Percentiles rank a stretch among this genome's conserved stretches.
phyloP scores from a whole-genome alignment of 805 yeast species.

The Lachancea nothofagi region DNA sequence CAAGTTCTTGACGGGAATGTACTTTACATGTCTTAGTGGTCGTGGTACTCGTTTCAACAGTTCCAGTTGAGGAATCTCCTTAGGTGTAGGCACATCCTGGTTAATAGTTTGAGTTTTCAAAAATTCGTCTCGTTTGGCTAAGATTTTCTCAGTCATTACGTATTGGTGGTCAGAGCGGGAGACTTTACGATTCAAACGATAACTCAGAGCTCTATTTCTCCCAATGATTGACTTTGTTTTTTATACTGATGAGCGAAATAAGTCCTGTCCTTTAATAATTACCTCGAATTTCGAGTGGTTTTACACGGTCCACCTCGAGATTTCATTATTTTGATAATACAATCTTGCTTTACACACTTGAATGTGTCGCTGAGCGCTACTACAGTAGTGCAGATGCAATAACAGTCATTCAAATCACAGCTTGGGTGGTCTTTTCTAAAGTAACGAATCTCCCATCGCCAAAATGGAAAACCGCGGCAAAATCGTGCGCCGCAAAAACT shows the following conservation, averaged over 20 bases:
- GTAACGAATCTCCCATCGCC: neutral
- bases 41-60: constrained; percentile 37
- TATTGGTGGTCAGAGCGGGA: too few relatives aligned
- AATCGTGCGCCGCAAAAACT: too few relatives aligned
- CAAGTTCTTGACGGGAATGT: constrained; percentile 45
- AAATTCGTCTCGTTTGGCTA: constrained; percentile 21
- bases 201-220: too few relatives aligned
- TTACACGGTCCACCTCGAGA: neutral
- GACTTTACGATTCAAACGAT: too few relatives aligned
- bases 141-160: constrained; percentile 15
- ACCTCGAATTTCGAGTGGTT: neutral
- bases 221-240: too few relatives aligned
- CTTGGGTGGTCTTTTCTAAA: neutral
- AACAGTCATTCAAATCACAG: too few relatives aligned
- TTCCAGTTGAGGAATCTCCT: constrained; percentile 22
- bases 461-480: too few relatives aligned
- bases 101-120: constrained; percentile 16
- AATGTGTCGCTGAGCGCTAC: too few relatives aligned
- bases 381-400: too few relatives aligned
- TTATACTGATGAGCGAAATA: neutral
- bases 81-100: constrained; percentile 24
- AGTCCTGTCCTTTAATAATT: neutral
- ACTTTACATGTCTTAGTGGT: constrained; percentile 46
- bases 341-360: neutral
- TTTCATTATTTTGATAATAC: neutral